Evolutionary conservation across 345 rosid species (phyloP).

Genomic region (Eucalyptus urophylla): DNA sequence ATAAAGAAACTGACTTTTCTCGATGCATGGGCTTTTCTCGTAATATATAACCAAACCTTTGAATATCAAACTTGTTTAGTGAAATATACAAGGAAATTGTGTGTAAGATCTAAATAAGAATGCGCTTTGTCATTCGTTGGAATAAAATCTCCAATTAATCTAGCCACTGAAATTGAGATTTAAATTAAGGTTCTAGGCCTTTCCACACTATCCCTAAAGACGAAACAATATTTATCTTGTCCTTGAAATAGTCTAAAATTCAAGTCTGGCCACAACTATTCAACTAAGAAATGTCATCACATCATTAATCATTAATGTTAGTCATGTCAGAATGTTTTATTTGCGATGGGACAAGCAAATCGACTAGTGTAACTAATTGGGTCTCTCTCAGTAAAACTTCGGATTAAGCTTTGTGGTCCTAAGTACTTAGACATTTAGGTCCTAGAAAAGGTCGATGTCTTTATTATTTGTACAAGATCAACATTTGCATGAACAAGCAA

Average conservation of each 20-base stretch:
- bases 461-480: neutral
- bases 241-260: too few relatives aligned
- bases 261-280: neutral
- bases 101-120: neutral
- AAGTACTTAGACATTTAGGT: neutral
- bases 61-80: too few relatives aligned
- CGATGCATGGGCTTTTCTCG: neutral
- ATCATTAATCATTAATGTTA: neutral
- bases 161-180: neutral
- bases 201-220: neutral
- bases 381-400: neutral
- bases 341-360: neutral
- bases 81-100: neutral
- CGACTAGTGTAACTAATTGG: fast-evolving
- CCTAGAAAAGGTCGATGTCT: neutral
- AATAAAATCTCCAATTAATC: neutral
- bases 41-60: neutral
- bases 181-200: neutral
- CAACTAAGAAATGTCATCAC: neutral
- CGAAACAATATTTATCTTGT: neutral
- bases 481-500: neutral
- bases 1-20: neutral
- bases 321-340: neutral
- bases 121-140: neutral
- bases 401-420: neutral